Conservation (phyloP, 2,329 filamentous ascomycete species). For the Fusarium liriodendri region DNA sequence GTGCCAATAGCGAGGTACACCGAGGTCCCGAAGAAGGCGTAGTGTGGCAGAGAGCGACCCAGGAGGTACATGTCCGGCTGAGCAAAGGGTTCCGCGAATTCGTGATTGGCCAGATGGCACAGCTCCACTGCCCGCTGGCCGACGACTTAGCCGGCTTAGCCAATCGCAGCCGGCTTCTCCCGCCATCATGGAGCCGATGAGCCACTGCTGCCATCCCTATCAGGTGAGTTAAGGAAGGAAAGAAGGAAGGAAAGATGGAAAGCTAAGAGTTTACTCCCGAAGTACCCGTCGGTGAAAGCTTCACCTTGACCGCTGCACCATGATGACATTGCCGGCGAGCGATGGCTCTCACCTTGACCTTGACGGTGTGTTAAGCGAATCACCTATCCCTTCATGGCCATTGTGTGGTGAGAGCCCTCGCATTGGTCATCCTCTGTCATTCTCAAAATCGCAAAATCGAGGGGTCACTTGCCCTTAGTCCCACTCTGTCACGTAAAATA, state of each 20-base stretch:
- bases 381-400: background rate
- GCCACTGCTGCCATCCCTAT: background rate
- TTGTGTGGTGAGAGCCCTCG: background rate
- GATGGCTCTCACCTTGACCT: background rate
- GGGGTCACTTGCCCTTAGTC: background rate
- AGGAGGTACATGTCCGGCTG: slow-evolving; percentile 36
- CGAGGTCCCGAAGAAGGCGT: slow-evolving; percentile 3
- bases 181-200: background rate
- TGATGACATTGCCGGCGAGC: background rate
- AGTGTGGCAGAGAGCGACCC: background rate
- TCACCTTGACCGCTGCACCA: background rate
- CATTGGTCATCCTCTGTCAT: background rate
- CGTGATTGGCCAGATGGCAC: background rate
- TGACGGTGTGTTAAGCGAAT: background rate
- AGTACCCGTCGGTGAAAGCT: background rate
- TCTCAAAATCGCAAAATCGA: background rate
- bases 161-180: background rate
- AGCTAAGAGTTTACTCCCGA: background rate
- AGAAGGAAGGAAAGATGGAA: background rate
- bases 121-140: background rate
- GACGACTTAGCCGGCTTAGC: background rate
- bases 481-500: background rate
- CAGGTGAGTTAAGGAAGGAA: background rate
- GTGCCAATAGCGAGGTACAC: slow-evolving; percentile 14
- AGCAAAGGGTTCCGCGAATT: slow-evolving; percentile 1